These are phyloP conservation scores for Calonectria leucothoes DNA, from an alignment of 2,329 filamentous ascomycete genomes.

Conservation along the genomic window DNA sequence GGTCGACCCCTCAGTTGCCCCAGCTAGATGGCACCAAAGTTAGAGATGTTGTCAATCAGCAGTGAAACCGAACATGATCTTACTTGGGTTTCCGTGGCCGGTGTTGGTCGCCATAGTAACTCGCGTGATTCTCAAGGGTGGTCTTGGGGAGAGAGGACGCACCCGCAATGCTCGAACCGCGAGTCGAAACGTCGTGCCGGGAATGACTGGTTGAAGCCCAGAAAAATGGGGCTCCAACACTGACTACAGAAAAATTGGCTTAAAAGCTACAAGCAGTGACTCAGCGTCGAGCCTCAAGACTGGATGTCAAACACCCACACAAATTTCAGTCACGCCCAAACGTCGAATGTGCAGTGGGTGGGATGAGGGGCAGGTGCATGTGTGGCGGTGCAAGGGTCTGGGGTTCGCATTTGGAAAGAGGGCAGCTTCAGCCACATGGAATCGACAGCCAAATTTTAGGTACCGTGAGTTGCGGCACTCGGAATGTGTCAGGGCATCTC, in stretches of 20 bases:
- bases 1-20: conserved; percentile 51
- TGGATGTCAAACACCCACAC: conserved; percentile 26
- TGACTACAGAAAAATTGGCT: conserved; percentile 35
- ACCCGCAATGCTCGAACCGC: conserved; percentile 67
- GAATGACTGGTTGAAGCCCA: conserved; percentile 52
- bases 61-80: conserved; percentile 11
- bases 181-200: conserved; percentile 61
- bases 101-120: conserved; percentile 71
- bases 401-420: background rate
- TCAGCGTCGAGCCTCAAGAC: conserved; percentile 33
- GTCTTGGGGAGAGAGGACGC: conserved; percentile 64
- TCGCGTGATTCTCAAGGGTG: conserved; percentile 54
- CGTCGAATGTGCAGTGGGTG: conserved; percentile 25
- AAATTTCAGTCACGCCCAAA: conserved; percentile 42
- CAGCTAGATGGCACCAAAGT: conserved; percentile 48
- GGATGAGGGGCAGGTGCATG: conserved; percentile 33
- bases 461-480: background rate
- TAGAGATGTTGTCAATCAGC: conserved; percentile 21
- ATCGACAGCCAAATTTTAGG: conserved; percentile 3
- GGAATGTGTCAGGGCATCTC: background rate
- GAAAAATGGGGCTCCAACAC: conserved; percentile 47
- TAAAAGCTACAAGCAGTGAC: conserved; percentile 29
- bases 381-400: conserved; percentile 32
- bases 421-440: conserved; percentile 34
- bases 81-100: conserved; percentile 57